These are phyloP conservation scores for Allomyces macrogynus DNA, from an alignment of 192 early-diverging fungal species.

Conservation along the genomic window DNA sequence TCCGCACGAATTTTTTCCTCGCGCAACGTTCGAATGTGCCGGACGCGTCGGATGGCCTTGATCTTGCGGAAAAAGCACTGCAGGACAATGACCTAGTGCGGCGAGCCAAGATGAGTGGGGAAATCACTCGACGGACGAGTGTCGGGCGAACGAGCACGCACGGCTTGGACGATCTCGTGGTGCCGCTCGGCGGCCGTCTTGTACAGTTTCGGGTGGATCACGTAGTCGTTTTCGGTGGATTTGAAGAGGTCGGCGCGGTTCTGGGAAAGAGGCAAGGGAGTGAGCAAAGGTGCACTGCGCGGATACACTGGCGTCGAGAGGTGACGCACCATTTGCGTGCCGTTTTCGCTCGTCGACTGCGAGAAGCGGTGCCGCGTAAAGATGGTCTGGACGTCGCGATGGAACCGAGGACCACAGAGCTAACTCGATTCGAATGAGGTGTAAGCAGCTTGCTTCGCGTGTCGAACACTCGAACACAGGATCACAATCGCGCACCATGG, in stretches of 20 bases:
- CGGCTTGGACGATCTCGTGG: constrained; percentile 8
- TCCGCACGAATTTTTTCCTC: constrained; percentile 14
- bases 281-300: no score
- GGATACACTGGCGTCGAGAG: neutral
- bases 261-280: no score
- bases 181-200: constrained; percentile 20
- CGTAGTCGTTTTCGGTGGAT: neutral
- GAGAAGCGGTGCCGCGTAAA: constrained; percentile 14
- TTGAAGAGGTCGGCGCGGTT: no score
- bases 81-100: constrained; percentile 15
- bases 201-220: constrained; percentile 16
- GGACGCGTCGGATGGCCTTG: constrained; percentile 14
- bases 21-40: constrained; percentile 12
- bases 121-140: no score
- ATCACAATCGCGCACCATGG: constrained; percentile 7
- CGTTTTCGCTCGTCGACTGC: constrained; percentile 16
- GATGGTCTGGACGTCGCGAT: constrained; percentile 35
- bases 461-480: neutral
- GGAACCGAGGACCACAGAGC: constrained; percentile 12
- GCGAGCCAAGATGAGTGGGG: no score
- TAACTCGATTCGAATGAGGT: neutral
- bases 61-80: constrained; percentile 30
- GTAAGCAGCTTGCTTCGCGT: no score
- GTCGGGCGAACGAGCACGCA: neutral
- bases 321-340: constrained; percentile 32